Evolutionary conservation across 2,329 filamentous ascomycete genomes (phyloP).

Genomic region (Macrophomina phaseolina): DNA sequence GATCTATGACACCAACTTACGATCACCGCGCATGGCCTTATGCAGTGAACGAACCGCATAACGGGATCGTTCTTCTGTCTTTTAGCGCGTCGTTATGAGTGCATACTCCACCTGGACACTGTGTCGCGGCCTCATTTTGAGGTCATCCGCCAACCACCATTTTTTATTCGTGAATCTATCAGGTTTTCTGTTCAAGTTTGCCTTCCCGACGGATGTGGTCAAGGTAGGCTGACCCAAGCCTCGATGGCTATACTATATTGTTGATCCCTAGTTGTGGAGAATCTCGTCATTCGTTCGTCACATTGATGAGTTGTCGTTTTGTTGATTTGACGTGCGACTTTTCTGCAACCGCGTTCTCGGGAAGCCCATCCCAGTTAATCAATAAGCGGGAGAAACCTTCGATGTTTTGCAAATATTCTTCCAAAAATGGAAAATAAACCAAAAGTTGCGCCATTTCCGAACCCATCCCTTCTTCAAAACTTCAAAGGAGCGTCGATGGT

Average conservation of each 20-base stretch:
- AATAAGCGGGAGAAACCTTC: background rate
- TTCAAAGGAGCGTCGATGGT: slow-evolving; percentile 7
- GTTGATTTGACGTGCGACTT: too few species aligned
- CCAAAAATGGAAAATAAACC: background rate
- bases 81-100: too few species aligned
- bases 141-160: too few species aligned
- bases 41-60: too few species aligned
- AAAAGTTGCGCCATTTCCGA: background rate
- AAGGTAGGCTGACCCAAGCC: background rate
- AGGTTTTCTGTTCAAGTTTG: background rate
- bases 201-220: background rate
- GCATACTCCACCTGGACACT: too few species aligned
- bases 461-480: background rate
- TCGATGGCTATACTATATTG: background rate
- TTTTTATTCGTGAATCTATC: background rate
- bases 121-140: background rate
- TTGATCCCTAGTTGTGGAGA: background rate
- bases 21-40: too few species aligned
- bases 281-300: background rate
- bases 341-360: background rate
- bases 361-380: background rate
- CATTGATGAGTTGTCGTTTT: background rate
- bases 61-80: too few species aligned
- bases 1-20: too few species aligned
- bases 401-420: background rate